Evolutionary conservation across 176 grass and related monocot species (phyloP), one percentile per base, ranked within the genome.

Genomic region (Aechmea fasciata): DNA sequence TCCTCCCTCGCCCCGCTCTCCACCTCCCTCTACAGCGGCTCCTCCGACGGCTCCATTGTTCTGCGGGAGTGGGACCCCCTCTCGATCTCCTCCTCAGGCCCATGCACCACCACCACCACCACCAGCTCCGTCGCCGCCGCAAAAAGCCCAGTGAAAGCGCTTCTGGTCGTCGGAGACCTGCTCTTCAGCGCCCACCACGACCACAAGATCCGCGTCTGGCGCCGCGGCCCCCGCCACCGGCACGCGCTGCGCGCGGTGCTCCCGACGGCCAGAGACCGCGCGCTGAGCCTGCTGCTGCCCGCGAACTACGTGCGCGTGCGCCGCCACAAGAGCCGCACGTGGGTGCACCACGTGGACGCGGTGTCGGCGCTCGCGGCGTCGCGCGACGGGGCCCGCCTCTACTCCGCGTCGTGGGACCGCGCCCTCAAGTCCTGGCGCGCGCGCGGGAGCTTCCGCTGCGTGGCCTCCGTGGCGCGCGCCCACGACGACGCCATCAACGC

Each of bases 371-470:
- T 96, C 10, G 84, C 82, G 33, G 0, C 87, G 71, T 90, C 87
- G 1, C 73, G 63, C 6, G 87, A 83, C 51, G 73, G 81, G 18
- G 48, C 57, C 13, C 47, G 80, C 57, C 85, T 96, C 79, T 96
- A 90, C 91, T 96, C 91, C 65, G 84, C 79, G 65, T 96, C 87
- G 14, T 96, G 91, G 91, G 91, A 96, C 82, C 73, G 79, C 28
- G 84, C 76, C 64, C 85, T 96, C 67, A 96, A 96, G 84, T 76
- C 67, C 48, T 90, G 91, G 87, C 75, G 61, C 9, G 75, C 83
- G 11, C 49, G 67, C n/a, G 29, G 33, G 33, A 7, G 69, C 57
- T 79, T 83, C 50, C 74, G 76, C 54, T 90, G 91, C 73, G 50
- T 69, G 33, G 82, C 87, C 57, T 96, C 87, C 22, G 68, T 96